phyloP scores from a whole-genome alignment of 2,329 filamentous ascomycete genomes.

The Xylariales sp. region DNA sequence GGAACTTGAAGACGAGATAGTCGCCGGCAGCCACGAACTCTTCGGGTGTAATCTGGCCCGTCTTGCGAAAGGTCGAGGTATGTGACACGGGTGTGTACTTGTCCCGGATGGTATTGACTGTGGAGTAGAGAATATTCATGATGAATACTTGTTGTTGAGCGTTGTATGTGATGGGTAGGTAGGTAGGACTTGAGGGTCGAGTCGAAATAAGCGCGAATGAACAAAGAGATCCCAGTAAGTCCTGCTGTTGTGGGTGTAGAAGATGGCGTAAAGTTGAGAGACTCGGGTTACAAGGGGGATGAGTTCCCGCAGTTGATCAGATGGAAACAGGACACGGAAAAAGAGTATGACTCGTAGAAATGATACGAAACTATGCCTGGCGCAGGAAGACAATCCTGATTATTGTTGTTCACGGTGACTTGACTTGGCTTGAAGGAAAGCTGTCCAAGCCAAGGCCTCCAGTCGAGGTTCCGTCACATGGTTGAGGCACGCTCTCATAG shows the following conservation, averaged over 20 bases:
- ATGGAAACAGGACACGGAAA: background rate
- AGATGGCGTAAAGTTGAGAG: background rate
- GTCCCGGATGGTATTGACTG: slow-evolving; percentile 87
- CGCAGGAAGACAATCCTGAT: slow-evolving; percentile 1
- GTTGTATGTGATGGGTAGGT: background rate
- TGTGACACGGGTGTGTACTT: slow-evolving; percentile 84
- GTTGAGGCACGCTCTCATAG: slow-evolving; percentile 6
- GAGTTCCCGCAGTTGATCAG: background rate
- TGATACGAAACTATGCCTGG: background rate
- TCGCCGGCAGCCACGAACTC: slow-evolving; percentile 95
- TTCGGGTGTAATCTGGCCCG: slow-evolving; percentile 93
- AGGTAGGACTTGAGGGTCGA: background rate
- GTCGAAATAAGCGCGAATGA: background rate
- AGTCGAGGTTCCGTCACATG: slow-evolving; percentile 9
- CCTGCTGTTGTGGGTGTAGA: background rate
- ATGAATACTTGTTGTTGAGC: slow-evolving; percentile 15
- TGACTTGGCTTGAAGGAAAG: no score
- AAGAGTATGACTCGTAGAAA: background rate
- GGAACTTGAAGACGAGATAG: slow-evolving; percentile 98
- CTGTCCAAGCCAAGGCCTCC: slow-evolving; percentile 2
- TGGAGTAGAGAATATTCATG: slow-evolving; percentile 92
- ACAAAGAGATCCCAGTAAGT: slow-evolving; percentile 4
- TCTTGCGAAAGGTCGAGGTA: slow-evolving; percentile 88
- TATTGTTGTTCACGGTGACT: no score
- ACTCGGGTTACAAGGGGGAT: background rate